Evolutionary conservation across 2,329 filamentous ascomycete genomes (phyloP).

Genomic region (Lachnellula arida): DNA sequence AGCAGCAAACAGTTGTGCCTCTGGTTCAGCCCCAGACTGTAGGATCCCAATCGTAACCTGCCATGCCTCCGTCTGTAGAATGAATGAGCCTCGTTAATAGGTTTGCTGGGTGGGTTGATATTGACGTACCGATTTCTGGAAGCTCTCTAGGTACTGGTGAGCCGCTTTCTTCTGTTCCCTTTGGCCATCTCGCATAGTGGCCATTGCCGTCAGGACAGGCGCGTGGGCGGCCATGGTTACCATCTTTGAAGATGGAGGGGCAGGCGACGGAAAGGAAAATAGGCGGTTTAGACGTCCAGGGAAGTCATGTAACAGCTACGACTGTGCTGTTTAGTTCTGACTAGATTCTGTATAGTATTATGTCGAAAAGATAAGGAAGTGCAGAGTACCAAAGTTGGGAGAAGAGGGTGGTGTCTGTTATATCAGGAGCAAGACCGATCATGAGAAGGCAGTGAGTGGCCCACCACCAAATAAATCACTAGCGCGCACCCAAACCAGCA

Average conservation of each 20-base stretch:
- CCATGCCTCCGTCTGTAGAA: constrained; percentile 77
- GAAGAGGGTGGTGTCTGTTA: background rate
- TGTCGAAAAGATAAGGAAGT: constrained; percentile 2
- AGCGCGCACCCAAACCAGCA: background rate
- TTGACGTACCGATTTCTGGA: constrained; percentile 85
- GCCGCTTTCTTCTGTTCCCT: constrained; percentile 81
- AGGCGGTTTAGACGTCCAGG: background rate
- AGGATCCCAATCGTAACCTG: constrained; percentile 80
- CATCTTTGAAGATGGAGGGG: constrained; percentile 28
- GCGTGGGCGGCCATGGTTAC: constrained; percentile 44
- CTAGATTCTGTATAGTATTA: background rate
- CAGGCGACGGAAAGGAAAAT: constrained; percentile 5
- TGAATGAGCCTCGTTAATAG: constrained; percentile 19
- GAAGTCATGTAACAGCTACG: background rate
- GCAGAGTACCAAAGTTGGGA: constrained; percentile 1
- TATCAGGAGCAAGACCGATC: background rate
- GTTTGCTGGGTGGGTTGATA: background rate
- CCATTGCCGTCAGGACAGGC: constrained; percentile 82
- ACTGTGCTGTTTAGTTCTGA: background rate
- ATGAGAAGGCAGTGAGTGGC: background rate
- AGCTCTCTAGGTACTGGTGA: constrained; percentile 85
- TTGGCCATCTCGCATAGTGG: constrained; percentile 85
- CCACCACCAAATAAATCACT: background rate
- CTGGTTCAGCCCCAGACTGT: constrained; percentile 73
- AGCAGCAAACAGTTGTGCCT: constrained; percentile 91